These are phyloP conservation scores for Auxenochlorella pyrenoidosa DNA, from an alignment of 139 green algal genomes.

Conservation along the genomic window DNA sequence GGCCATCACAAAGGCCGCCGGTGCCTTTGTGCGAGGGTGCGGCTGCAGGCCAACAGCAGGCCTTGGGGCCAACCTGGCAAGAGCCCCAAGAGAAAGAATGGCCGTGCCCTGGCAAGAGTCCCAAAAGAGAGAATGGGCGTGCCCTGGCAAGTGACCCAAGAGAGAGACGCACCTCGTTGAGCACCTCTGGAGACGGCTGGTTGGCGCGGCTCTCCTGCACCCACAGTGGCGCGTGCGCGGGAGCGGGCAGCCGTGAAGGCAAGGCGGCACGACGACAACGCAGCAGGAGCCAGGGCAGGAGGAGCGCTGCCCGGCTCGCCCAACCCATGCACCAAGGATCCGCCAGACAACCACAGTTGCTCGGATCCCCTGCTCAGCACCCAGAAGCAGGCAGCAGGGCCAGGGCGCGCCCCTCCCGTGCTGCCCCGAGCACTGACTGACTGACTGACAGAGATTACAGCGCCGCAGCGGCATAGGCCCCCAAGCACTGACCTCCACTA, in stretches of 20 bases:
- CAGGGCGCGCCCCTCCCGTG: too few species aligned
- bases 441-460: too few species aligned
- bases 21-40: not conserved
- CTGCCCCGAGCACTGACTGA: too few species aligned
- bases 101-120: not conserved
- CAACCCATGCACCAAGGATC: not conserved
- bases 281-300: not conserved
- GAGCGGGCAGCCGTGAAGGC: not conserved
- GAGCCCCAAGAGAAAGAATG: not conserved
- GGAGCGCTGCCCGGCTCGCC: too few species aligned
- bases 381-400: too few species aligned
- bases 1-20: too few species aligned
- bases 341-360: too few species aligned
- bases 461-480: too few species aligned
- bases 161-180: not conserved
- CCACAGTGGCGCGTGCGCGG: too few species aligned
- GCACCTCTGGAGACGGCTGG: constrained; percentile 1
- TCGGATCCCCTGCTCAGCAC: not conserved
- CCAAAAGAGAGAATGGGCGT: too few species aligned
- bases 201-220: constrained; percentile 12
- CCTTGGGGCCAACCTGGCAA: too few species aligned
- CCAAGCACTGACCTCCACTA: constrained; percentile 48
- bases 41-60: too few species aligned
- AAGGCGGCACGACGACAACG: not conserved
- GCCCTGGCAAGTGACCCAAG: not conserved